Evolutionary conservation across 1,139 yeast genomes (phyloP), one percentile per base, ranked within the genome.

Genomic region (Debaryomyces fabryi): DNA sequence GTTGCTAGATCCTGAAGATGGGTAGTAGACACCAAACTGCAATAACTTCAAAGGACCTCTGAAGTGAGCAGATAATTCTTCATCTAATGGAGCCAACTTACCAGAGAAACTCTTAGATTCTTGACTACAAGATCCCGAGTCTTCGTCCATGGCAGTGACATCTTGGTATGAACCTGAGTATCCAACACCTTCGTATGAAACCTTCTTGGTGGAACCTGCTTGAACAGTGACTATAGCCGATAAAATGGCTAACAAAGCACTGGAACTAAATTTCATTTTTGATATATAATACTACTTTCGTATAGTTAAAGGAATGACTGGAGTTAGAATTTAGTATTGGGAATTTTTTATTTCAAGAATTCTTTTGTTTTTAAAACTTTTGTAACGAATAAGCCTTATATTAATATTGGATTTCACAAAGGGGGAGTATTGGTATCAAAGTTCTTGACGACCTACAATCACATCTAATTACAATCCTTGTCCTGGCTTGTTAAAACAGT

Each of bases 41-140:
- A 72, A 71, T 60, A 85, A 74, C 52, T 72, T 72, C 53, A 86
- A 63, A 20, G 95, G 95, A 56, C 95, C 95, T 74, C 95, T 82
- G 67, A 86, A 80, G 65, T 87, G 95, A 30, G 86, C 88, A n/a
- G 91, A 83, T 47, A 87, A 69, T 59, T 83, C 89, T 56, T 81
- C 85, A 54, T 85, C 74, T 48, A 86, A 68, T 13, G 95, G 95
- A 42, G 91, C 72, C 66, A 83, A 79, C 49, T 78, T 66, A 37
- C 93, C 93, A 16, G 75, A 67, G 64, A 86, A 85, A 45, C 76
- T 60, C 32, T 68, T 57, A 44, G 75, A 60, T 52, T 71, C 70
- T 64, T 87, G 85, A 15, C 79, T 56, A 71, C 93, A 86, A 15
- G 67, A 53, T 32, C 81, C 83, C 27, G 72, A 56, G 39, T 67